These are phyloP conservation scores for Citrus medica DNA, from an alignment of 345 rosid species.

Conservation along the genomic window DNA sequence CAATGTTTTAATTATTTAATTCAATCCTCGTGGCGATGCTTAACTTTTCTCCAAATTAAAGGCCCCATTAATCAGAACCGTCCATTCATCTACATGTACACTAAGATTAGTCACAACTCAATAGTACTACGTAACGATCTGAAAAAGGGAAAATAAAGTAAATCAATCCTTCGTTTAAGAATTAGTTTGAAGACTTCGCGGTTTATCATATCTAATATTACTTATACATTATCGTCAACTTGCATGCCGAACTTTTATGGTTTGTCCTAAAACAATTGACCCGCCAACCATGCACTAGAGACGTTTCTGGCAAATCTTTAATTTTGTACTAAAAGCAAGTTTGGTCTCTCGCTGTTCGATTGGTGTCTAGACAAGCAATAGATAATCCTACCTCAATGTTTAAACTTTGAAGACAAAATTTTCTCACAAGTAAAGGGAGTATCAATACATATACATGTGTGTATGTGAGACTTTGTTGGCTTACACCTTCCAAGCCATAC, in stretches of 20 bases:
- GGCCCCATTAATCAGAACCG: conserved; percentile 23
- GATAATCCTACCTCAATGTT: neutral
- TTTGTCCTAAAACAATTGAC: conserved; percentile 2
- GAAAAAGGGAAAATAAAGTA: neutral
- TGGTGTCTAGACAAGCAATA: neutral
- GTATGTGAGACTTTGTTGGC: neutral
- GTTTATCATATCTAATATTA: neutral
- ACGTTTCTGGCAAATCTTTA: neutral
- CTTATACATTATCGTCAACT: neutral
- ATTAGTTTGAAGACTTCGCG: neutral
- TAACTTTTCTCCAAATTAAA: neutral
- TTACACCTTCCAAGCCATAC: neutral
- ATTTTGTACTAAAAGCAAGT: neutral
- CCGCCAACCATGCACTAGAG: neutral
- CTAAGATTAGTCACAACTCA: conserved; percentile 9
- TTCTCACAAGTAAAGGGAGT: neutral
- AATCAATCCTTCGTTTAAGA: neutral
- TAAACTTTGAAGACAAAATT: neutral
- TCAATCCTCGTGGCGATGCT: conserved; percentile 19
- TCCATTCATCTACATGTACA: conserved; percentile 2
- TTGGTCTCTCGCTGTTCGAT: neutral
- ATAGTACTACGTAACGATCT: neutral
- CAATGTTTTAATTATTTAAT: conserved; percentile 5
- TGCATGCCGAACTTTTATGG: neutral
- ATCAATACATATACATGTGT: neutral